Percentiles rank a stretch among this genome's conserved stretches.
phyloP scores from a whole-genome alignment of 208 protist species.

The Trypanosoma grayi region DNA sequence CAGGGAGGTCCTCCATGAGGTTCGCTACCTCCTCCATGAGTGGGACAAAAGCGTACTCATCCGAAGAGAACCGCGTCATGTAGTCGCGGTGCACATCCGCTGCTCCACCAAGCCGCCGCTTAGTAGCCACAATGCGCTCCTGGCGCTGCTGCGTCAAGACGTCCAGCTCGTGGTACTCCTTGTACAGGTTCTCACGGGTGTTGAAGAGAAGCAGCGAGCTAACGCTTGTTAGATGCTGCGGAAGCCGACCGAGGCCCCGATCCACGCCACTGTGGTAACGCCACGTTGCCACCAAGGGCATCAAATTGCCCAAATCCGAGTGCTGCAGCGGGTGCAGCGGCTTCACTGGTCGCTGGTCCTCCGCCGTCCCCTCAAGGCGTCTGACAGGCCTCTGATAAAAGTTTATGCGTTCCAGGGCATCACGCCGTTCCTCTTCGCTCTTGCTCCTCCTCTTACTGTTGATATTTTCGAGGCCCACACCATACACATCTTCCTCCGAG shows the following conservation, averaged over 20 bases:
- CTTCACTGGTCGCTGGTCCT: constrained; percentile 11
- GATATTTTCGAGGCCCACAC: not conserved
- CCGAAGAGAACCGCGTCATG: constrained; percentile 25
- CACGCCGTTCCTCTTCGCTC: not conserved
- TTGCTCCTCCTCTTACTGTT: not conserved
- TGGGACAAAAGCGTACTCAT: constrained; percentile 34
- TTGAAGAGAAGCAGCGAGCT: constrained; percentile 37
- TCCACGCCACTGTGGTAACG: constrained; percentile 25
- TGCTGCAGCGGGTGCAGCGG: constrained; percentile 23
- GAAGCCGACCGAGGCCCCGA: constrained; percentile 28
- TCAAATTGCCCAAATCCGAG: constrained; percentile 5
- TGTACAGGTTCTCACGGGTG: constrained; percentile 36
- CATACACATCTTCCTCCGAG: not conserved
- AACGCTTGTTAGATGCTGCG: constrained; percentile 23
- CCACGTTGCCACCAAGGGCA: constrained; percentile 17
- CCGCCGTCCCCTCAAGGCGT: constrained; percentile 13
- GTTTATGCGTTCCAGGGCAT: not conserved
- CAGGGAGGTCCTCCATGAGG: constrained; percentile 48
- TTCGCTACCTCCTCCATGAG: constrained; percentile 33
- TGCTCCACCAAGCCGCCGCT: constrained; percentile 8
- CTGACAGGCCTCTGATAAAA: constrained; percentile 20
- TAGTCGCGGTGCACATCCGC: constrained; percentile 35
- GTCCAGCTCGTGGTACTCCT: constrained; percentile 40
- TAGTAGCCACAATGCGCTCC: constrained; percentile 22
- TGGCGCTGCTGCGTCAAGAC: constrained; percentile 26